Base-by-base conservation (phyloP, 768 basidiomycete species). In the Rhizopogon sp. region DNA sequence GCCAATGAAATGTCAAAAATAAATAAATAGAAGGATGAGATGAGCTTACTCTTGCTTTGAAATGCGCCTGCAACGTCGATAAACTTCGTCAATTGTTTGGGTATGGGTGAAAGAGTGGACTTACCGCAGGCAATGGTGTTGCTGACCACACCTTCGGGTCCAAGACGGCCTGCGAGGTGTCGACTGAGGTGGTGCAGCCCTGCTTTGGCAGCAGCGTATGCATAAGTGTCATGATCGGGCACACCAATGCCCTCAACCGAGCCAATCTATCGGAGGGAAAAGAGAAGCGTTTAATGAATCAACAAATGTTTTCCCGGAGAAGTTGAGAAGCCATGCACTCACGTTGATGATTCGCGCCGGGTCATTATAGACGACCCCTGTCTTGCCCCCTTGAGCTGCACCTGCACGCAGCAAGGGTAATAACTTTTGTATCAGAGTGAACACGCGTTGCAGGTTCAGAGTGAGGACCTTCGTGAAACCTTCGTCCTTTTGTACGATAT, bases 191-290 rank as follows among this genome's bases (percentile, higher is more conserved):
- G 84, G 63, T 82, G 79, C 51, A 84, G 66, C 3, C 74, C 82
- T 5, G 80, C 82, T 63, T 88, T 88, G n/a, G 79, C 80, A 3
- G 83, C 78, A 33, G 81, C 78, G 62, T 87, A 86, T 0, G 84
- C 82, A 57, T 82, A 86, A 2, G 84, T 86, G 58, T 87, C 82
- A 55, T 80, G 75, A 22, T 72, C 67, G 2, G 82, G 82, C 4
- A 84, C 77, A 17, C 63, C 60, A 3, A 78, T 59, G 9, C 80
- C 84, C 61, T 87, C 85, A 39, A 87, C 76, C 14, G 81, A 84
- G 35, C 79, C 85, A 59, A 80, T 85, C 83, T 86, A 10, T 39
- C 35, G 25, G 25, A 29, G 29, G 33, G 13, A 37, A 37, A 13
- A 37, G 33, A 33, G 29, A 46, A 31, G n/a, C 13, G 33, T 37